Evolutionary conservation across 2,329 filamentous ascomycete species (phyloP), one percentile per base, ranked within the genome.

Genomic region (Botrytis paeoniae): DNA sequence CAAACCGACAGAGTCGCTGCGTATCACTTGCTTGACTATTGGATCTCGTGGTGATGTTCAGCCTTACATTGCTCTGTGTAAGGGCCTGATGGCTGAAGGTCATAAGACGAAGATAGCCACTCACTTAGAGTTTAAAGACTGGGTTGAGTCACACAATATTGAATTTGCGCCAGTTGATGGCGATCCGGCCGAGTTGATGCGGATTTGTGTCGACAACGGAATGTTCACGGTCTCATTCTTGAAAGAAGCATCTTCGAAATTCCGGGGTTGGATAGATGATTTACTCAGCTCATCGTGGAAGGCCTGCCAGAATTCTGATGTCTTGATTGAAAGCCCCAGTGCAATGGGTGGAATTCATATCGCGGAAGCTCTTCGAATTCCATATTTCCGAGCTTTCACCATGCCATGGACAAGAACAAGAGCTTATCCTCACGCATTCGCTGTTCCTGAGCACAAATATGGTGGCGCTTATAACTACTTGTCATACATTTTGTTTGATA

Each of bases 341-440:
- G 94, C 96, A 22, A 99, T 99, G 96, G 94, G 92, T 0, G 96
- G 96, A 39, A 97, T 99, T 71, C 96, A 99, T 81, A 97, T 99
- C 77, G 96, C 96, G 1, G 96, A 99, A 83, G 94, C 94, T 37
- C 86, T 99, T 2, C 87, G 89, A 22, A 97, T 99, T 62, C 96
- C 96, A 0, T 99, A 99, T 82, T 98, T 98, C 85, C 90, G 96
- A 72, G 95, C 95, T 0, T 99, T 99, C 81, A 97, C 94, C 29
- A 99, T 99, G 96, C 96, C 96, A 0, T 99, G 96, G 96, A 97
- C 96, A 0, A 90, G 95, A 66, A 99, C 96, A 25, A 88, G 96
- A 70, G 94, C 95, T 0, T 99, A 99, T 79, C 96, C 96, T 3
- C 96, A 99, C 82, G 96, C 96, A 0, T 99, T 99, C 82, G 92